These are phyloP conservation scores for Lantana camara DNA, from an alignment of 257 asterid species.

Conservation along the genomic window DNA sequence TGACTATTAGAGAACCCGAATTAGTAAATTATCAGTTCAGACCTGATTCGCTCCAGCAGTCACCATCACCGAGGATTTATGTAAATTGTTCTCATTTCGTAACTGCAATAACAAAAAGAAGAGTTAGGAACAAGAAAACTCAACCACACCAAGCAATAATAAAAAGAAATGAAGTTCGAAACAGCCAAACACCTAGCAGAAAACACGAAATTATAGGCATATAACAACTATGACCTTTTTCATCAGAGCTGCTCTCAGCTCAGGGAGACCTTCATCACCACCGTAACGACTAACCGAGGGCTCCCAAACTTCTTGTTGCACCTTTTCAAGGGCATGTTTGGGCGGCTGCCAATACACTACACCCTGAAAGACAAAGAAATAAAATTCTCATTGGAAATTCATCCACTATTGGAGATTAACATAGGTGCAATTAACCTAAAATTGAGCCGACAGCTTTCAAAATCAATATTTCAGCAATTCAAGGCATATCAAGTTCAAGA, in stretches of 20 bases:
- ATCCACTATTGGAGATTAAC: not conserved
- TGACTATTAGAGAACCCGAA: not conserved
- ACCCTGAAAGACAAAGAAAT: conserved; percentile 54
- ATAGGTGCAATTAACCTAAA: not conserved
- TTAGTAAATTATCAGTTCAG: conserved; percentile 7
- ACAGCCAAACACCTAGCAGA: conserved; percentile 19
- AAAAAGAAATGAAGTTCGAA: not conserved
- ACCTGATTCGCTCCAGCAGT: conserved; percentile 99
- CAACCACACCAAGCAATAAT: not conserved
- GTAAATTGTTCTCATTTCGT: conserved; percentile 62
- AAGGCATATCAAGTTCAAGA: conserved; percentile 34
- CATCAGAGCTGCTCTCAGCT: conserved; percentile 78
- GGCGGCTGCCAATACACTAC: conserved; percentile 99
- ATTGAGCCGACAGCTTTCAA: not conserved
- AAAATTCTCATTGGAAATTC: too few species aligned
- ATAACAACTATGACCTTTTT: conserved; percentile 58
- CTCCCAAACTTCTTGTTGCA: conserved; percentile 72
- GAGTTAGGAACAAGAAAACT: conserved; percentile 16
- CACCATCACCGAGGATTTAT: conserved; percentile 93
- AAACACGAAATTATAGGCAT: conserved; percentile 6
- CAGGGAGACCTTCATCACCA: conserved; percentile 94
- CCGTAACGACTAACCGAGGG: conserved; percentile 91
- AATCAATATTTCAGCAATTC: conserved; percentile 5
- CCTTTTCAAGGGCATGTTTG: conserved; percentile 73
- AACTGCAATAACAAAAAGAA: conserved; percentile 47